These are phyloP conservation scores for Hypericum perforatum DNA, from an alignment of 345 rosid species.

Conservation along the genomic window DNA sequence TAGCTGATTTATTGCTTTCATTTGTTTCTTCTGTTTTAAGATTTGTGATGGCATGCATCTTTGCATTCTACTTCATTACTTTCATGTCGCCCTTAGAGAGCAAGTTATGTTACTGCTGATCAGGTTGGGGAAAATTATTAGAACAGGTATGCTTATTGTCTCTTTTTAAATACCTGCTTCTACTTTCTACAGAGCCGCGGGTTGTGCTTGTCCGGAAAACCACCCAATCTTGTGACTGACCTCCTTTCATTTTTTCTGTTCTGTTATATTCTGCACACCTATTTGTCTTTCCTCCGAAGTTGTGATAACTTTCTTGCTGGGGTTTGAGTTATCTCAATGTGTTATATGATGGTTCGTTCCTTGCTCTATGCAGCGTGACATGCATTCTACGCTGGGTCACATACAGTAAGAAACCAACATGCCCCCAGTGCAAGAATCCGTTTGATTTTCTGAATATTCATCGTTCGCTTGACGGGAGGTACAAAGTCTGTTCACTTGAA, in stretches of 20 bases:
- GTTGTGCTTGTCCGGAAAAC: no score
- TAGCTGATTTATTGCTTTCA: conserved; percentile 3
- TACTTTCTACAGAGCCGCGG: no score
- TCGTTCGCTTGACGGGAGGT: conserved; percentile 87
- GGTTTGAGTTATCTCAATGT: no score
- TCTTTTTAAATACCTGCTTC: no score
- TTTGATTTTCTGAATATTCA: conserved; percentile 78
- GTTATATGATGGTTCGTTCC: neutral
- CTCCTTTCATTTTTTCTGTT: no score
- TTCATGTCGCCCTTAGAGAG: conserved; percentile 15
- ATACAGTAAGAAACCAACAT: conserved; percentile 47
- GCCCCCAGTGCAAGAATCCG: conserved; percentile 94
- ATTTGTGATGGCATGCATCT: conserved; percentile 20
- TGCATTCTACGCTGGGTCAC: conserved; percentile 94
- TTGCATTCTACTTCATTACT: conserved; percentile 15
- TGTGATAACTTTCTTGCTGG: no score
- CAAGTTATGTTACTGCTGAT: conserved; percentile 13
- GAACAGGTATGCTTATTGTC: conserved; percentile 15
- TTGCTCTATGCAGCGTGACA: conserved; percentile 47
- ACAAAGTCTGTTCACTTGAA: neutral
- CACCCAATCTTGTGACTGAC: no score
- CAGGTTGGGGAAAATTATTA: conserved; percentile 19
- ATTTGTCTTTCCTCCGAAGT: no score
- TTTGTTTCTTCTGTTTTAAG: neutral
- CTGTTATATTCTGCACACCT: no score